Evolutionary conservation across 352 stramenopile species (phyloP), one percentile per base, ranked within the genome.

Genomic region (Peronospora farinosa): DNA sequence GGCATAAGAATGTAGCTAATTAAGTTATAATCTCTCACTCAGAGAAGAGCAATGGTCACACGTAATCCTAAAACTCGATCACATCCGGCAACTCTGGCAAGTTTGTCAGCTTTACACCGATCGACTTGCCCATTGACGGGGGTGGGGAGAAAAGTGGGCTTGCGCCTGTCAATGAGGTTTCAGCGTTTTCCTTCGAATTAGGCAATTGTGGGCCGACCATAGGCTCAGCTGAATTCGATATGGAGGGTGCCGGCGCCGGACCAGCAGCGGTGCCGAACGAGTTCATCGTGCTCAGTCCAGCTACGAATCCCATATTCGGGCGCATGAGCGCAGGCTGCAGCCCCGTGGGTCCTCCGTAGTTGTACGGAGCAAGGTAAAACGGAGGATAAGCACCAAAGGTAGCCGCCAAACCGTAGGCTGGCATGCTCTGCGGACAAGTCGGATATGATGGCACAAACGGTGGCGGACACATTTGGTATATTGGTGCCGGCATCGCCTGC

Each of bases 201-300:
- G 72, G 72, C 2, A 83, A 57, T 44, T 78, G 65, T 12, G 72
- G 72, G 3, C 72, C 72, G 47, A 83, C 78, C 55, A 80, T 80
- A 21, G 57, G 41, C 35, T 64, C 56, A n/a, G 37, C 37, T 11
- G 45, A 36, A 53, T 67, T 47, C 11, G 62, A 60, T 15, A 33
- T 61, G 9, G 53, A 60, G 16, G 56, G 51, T 39, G 59, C 39
- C 17, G 57, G 55, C 8, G 53, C 46, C 0, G 61, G 52, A 5
- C 51, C 60, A 30, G 61, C 45, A 15, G 51, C 13, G 30, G 62
- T 67, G 11, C 51, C 40, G 40, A 67, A 71, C n/a, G 58, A 67
- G 4, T 52, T 51, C 54, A 71, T 62, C 2, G 63, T 47, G 32
- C 63, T 66, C 38, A 73, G 47, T 42, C 54, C 67, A 17, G 60